phyloP scores from a whole-genome alignment of 345 rosid species.

The Lumnitzera littorea region DNA sequence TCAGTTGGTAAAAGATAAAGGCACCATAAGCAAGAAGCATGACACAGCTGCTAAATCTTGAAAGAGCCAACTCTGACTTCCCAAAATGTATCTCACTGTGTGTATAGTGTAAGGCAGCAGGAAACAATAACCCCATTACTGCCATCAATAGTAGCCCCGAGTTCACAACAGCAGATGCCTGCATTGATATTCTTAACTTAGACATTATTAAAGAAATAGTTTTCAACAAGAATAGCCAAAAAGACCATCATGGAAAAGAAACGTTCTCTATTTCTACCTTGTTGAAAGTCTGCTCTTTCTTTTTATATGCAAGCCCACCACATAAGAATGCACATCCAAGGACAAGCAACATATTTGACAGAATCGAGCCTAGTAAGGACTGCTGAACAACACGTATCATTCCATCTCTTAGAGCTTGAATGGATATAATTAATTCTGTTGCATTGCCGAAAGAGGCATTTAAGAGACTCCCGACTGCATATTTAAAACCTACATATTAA shows the following conservation, averaged over 20 bases:
- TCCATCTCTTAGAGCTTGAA: slow-evolving; percentile 61
- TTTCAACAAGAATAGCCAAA: no score
- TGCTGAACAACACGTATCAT: slow-evolving; percentile 94
- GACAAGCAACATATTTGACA: slow-evolving; percentile 91
- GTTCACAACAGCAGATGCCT: slow-evolving; percentile 74
- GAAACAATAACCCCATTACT: slow-evolving; percentile 92
- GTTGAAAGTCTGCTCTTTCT: slow-evolving; percentile 73
- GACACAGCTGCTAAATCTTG: slow-evolving; percentile 90
- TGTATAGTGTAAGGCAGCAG: slow-evolving; percentile 82
- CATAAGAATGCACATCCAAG: slow-evolving; percentile 95
- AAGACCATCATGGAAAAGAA: not conserved
- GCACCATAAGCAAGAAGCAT: slow-evolving; percentile 89
- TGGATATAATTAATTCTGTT: slow-evolving; percentile 84
- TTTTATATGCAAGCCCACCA: slow-evolving; percentile 62
- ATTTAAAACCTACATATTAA: slow-evolving; percentile 12
- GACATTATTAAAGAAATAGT: no score
- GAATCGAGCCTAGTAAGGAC: slow-evolving; percentile 79
- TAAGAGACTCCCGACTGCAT: slow-evolving; percentile 80
- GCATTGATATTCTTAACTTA: slow-evolving; percentile 9
- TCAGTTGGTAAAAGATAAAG: slow-evolving; percentile 79
- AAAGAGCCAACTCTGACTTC: slow-evolving; percentile 80
- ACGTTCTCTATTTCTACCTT: slow-evolving; percentile 38
- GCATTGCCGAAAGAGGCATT: slow-evolving; percentile 97
- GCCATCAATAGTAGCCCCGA: slow-evolving; percentile 95
- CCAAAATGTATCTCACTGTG: slow-evolving; percentile 84